phyloP scores from a whole-genome alignment of 352 stramenopile species.

The Elongisporangium senticosum region DNA sequence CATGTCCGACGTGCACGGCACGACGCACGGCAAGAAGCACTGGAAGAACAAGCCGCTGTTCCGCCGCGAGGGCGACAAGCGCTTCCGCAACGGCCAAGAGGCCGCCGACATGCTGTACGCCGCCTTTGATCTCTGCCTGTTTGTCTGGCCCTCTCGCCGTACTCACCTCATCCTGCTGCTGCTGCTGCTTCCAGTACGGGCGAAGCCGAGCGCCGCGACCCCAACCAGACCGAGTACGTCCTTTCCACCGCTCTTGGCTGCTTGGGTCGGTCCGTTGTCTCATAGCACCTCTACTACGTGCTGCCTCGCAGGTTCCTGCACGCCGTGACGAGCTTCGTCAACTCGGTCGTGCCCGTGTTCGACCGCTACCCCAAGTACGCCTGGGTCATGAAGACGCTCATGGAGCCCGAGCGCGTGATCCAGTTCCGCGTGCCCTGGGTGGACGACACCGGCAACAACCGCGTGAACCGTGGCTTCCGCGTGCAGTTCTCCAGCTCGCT shows the following conservation, averaged over 20 bases:
- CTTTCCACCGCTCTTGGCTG: constrained; percentile 6
- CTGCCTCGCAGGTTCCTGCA: constrained; percentile 41
- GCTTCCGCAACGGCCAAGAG: constrained; percentile 94
- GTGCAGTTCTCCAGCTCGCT: constrained; percentile 94
- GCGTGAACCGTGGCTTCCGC: constrained; percentile 96
- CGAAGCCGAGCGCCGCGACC: constrained; percentile 69
- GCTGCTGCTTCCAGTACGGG: constrained; percentile 30
- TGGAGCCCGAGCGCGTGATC: constrained; percentile 94
- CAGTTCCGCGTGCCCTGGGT: constrained; percentile 97
- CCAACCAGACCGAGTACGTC: constrained; percentile 42
- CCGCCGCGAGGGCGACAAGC: constrained; percentile 92
- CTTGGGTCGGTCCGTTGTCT: neutral
- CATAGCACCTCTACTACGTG: neutral
- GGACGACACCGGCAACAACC: constrained; percentile 93
- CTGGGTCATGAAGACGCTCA: constrained; percentile 90
- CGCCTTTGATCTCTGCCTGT: too few species aligned
- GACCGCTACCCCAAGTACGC: constrained; percentile 87
- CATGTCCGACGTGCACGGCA: constrained; percentile 87
- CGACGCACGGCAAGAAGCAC: constrained; percentile 84
- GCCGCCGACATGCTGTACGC: constrained; percentile 91
- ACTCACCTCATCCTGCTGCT: neutral
- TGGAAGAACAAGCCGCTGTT: constrained; percentile 98
- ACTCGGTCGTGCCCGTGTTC: constrained; percentile 83
- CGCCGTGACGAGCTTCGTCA: constrained; percentile 71
- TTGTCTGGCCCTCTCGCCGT: too few species aligned